Evolutionary conservation across 306 rosid species (phyloP), one percentile per base, ranked within the genome.

Genomic region (Calophaca sinica): DNA sequence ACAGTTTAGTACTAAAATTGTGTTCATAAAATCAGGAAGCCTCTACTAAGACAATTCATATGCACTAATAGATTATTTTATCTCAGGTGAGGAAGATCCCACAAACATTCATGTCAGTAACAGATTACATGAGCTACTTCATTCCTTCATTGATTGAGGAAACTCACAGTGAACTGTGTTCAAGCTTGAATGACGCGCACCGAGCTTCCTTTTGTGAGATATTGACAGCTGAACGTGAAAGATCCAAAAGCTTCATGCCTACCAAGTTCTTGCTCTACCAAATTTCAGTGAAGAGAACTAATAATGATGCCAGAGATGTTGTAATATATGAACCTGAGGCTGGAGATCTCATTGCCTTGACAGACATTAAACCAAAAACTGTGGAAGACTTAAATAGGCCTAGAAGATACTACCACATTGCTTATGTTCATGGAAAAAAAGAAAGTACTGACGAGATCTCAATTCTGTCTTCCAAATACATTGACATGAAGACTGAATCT

Each of bases 271-370:
- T 80, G 29, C 29, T 61, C 38, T 83, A 88, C 64, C 5, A 5
- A 8, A 59, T 90, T 39, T 13, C 2, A 15, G 4, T 74, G 20
- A 45, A 45, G 29, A 45, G 13, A 9, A 20, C 42, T 7, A 3
- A 20, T 0, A 57, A 14, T 29, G 73, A 57, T 1, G 39, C 33
- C 46, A 57, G 50, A 12, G 74, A 9, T 59, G 74, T 7, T 28
- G 61, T 42, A 73, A 7, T 15, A 5, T 86, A 83, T 68, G 77
- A 78, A 28, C 89, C 91, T 41, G 48, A 66, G 62, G 12, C 0
- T 14, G 91, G 91, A 50, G 91, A 90, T 69, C 14, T 87, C 74
- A 82, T 87, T 78, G 93, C 88, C 9, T 73, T 88, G 15, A 67
- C 91, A 20, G 51, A 76, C 70, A 9, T 66, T 0, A 82, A 62